These are phyloP conservation scores for Pichia gijzeniarum DNA, from an alignment of 805 yeast genomes.

Conservation along the genomic window DNA sequence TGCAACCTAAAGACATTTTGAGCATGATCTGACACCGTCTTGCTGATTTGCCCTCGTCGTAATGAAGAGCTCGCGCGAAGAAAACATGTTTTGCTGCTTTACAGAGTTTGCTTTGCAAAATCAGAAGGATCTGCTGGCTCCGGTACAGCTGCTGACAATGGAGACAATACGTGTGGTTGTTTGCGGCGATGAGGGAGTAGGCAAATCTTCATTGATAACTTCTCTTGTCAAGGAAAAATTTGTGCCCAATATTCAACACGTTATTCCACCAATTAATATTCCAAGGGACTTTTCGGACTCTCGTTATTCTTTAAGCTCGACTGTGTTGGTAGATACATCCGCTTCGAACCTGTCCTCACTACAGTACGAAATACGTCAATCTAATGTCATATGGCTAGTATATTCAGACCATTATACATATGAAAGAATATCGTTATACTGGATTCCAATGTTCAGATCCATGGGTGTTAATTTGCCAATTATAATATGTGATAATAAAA, in stretches of 20 bases:
- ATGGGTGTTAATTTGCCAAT: slow-evolving; percentile 92
- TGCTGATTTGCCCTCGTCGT: slow-evolving; percentile 5
- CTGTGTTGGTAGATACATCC: slow-evolving; percentile 76
- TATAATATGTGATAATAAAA: slow-evolving; percentile 76
- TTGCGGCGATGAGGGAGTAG: slow-evolving; percentile 93
- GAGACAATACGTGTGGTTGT: slow-evolving; percentile 74
- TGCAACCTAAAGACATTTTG: too few relatives aligned
- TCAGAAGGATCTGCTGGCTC: background rate
- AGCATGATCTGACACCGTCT: too few relatives aligned
- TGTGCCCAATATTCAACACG: slow-evolving; percentile 69
- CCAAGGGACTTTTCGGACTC: slow-evolving; percentile 64
- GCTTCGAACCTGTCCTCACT: slow-evolving; percentile 55
- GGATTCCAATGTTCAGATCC: slow-evolving; percentile 92
- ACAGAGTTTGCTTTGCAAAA: too few relatives aligned
- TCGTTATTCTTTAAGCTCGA: slow-evolving; percentile 53
- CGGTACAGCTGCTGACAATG: slow-evolving; percentile 9
- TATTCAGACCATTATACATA: slow-evolving; percentile 93
- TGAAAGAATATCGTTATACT: slow-evolving; percentile 82
- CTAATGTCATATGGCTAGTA: slow-evolving; percentile 92
- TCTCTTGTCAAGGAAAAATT: slow-evolving; percentile 77
- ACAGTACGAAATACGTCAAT: slow-evolving; percentile 69
- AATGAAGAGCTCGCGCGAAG: background rate
- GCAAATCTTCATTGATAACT: slow-evolving; percentile 74
- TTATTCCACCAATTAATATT: slow-evolving; percentile 77
- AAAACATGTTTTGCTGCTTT: too few relatives aligned